Evolutionary conservation across 2,329 filamentous ascomycete genomes (phyloP).

Genomic region (Colletotrichum destructivum): DNA sequence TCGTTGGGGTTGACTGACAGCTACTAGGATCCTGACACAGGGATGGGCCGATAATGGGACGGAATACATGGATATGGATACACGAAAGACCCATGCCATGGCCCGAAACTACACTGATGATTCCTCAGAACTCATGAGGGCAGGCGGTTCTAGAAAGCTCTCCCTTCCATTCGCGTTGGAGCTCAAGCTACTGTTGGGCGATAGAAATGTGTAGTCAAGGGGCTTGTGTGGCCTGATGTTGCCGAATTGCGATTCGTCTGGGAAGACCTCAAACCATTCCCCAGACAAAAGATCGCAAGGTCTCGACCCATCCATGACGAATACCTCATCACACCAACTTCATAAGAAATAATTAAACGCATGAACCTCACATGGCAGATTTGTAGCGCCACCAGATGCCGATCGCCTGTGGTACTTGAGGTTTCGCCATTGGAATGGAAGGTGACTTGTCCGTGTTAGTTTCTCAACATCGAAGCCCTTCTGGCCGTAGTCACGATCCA

Average conservation of each 20-base stretch:
- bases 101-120: too few relatives aligned
- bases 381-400: conserved; percentile 13
- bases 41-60: conserved; percentile 28
- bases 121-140: too few relatives aligned
- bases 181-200: too few relatives aligned
- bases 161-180: too few relatives aligned
- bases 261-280: conserved; percentile 29
- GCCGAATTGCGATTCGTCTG: conserved; percentile 5
- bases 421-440: background rate
- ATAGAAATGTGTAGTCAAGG: background rate
- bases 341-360: conserved; percentile 28
- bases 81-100: background rate
- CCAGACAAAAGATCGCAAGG: conserved; percentile 29
- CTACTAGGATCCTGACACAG: conserved; percentile 16
- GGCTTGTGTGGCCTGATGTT: conserved; percentile 30
- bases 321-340: background rate
- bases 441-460: background rate
- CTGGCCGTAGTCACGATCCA: background rate
- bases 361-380: background rate
- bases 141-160: too few relatives aligned
- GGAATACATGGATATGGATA: background rate
- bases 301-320: conserved; percentile 3
- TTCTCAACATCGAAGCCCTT: too few relatives aligned
- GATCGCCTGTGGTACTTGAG: too few relatives aligned
- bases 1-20: background rate